A percentile compares a stretch with the other conserved stretches of the same genome.
phyloP scores from a whole-genome alignment of 495 filamentous ascomycete species.

The Penicillium paradoxum region DNA sequence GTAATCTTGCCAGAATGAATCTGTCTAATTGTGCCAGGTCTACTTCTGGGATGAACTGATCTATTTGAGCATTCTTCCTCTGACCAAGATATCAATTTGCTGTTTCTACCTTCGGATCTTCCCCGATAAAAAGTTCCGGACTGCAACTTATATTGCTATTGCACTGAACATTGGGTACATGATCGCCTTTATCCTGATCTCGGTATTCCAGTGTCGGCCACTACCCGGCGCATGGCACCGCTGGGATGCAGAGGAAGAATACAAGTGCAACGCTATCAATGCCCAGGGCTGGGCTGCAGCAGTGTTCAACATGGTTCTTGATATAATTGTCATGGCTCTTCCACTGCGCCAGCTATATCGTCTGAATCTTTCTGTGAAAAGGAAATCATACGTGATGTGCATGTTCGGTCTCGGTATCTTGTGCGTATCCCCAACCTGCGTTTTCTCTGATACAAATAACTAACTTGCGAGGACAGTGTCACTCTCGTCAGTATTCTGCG shows the following conservation, averaged over 20 bases:
- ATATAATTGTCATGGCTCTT: slow-evolving; percentile 44
- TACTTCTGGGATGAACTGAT: slow-evolving; percentile 32
- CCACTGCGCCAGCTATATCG: slow-evolving; percentile 30
- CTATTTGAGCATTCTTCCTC: slow-evolving; percentile 30
- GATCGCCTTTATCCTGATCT: slow-evolving; percentile 35
- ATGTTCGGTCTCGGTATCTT: slow-evolving; percentile 38
- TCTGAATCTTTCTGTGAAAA: slow-evolving; percentile 25
- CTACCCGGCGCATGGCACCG: slow-evolving; percentile 35
- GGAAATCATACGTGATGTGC: slow-evolving; percentile 30
- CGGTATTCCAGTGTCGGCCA: slow-evolving; percentile 41
- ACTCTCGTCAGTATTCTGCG: slow-evolving; percentile 34
- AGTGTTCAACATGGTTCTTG: slow-evolving; percentile 43
- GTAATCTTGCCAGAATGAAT: background rate
- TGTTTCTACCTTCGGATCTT: slow-evolving; percentile 42
- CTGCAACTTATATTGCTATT: slow-evolving; percentile 29
- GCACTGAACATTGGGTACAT: slow-evolving; percentile 35
- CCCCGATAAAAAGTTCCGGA: slow-evolving; percentile 28
- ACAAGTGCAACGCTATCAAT: slow-evolving; percentile 40
- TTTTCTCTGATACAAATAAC: too few relatives aligned
- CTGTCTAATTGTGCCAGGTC: slow-evolving; percentile 8
- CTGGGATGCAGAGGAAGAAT: slow-evolving; percentile 35
- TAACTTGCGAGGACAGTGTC: too few relatives aligned
- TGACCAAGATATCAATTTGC: slow-evolving; percentile 37
- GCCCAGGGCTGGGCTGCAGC: slow-evolving; percentile 37
- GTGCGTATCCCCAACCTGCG: slow-evolving; percentile 16